Percentiles rank a stretch among this genome's conserved stretches.
Evolutionary conservation across 495 filamentous ascomycete species (phyloP).

Genomic region (Aspergillus nidulans): DNA sequence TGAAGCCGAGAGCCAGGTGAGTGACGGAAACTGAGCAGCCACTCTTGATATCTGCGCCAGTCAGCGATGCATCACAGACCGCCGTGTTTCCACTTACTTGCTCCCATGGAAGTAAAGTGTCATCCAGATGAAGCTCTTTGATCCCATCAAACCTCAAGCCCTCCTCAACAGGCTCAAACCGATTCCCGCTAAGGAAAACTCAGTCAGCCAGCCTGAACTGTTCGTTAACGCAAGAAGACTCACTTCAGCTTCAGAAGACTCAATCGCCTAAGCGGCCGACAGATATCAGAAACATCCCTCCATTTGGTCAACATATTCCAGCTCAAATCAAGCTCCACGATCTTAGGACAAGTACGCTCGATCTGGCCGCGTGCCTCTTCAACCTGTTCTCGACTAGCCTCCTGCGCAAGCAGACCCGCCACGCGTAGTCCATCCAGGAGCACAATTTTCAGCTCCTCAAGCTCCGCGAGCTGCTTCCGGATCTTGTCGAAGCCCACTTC

Average conservation of each 20-base stretch:
- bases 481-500: conserved; percentile 97
- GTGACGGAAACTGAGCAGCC: conserved; percentile 50
- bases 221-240: conserved; percentile 15
- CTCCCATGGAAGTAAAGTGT: conserved; percentile 68
- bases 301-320: conserved; percentile 72
- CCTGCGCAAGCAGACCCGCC: conserved; percentile 33
- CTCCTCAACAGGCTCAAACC: conserved; percentile 53
- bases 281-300: conserved; percentile 63
- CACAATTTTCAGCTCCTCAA: conserved; percentile 73
- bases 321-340: conserved; percentile 81
- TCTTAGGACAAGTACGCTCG: conserved; percentile 48
- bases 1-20: conserved; percentile 55
- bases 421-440: conserved; percentile 74
- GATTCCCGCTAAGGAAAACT: conserved; percentile 61
- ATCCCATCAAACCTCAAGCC: conserved; percentile 50
- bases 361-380: conserved; percentile 25
- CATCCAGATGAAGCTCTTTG: conserved; percentile 65
- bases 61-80: neutral
- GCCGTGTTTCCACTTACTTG: conserved; percentile 49
- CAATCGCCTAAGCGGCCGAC: conserved; percentile 57
- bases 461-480: conserved; percentile 66
- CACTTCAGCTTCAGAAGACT: conserved; percentile 68
- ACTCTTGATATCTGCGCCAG: conserved; percentile 33
- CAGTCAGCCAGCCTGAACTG: conserved; percentile 11
- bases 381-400: conserved; percentile 27